Evolutionary conservation across 225 moss, liverwort and hornwort species (phyloP).

Genomic region (Straminergon stramineum): DNA sequence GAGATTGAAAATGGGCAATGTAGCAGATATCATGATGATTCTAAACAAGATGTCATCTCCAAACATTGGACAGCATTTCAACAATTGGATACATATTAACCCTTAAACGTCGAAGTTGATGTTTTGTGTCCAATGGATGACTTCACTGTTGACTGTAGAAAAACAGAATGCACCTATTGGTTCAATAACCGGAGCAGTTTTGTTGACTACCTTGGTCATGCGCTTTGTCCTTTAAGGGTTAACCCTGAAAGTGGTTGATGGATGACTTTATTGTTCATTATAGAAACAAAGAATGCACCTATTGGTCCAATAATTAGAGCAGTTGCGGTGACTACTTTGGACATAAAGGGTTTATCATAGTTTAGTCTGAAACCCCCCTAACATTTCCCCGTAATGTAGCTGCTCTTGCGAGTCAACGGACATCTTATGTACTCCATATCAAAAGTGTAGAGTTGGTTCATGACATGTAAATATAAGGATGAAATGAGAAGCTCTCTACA

Average conservation of each 20-base stretch:
- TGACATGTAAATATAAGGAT: background rate
- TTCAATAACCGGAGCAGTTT: no score
- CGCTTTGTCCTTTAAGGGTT: no score
- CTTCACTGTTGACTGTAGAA: no score
- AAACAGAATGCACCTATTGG: no score
- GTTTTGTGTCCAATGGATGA: no score
- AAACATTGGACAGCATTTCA: background rate
- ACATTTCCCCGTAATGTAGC: background rate
- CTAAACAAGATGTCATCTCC: background rate
- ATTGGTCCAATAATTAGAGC: no score
- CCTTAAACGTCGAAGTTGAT: no score
- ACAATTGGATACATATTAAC: background rate
- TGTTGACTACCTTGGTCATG: no score
- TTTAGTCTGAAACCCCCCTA: background rate
- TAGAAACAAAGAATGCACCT: no score
- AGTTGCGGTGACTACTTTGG: no score
- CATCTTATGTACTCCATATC: background rate
- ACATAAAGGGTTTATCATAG: background rate
- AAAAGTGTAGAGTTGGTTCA: background rate
- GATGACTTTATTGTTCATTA: no score
- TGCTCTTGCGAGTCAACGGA: background rate
- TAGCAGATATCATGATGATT: background rate
- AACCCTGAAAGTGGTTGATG: no score
- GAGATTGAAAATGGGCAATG: background rate
- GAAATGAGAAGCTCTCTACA: background rate